These are phyloP conservation scores for Fusarium xyrophilum DNA, from an alignment of 2,329 filamentous ascomycete species.

Conservation along the genomic window DNA sequence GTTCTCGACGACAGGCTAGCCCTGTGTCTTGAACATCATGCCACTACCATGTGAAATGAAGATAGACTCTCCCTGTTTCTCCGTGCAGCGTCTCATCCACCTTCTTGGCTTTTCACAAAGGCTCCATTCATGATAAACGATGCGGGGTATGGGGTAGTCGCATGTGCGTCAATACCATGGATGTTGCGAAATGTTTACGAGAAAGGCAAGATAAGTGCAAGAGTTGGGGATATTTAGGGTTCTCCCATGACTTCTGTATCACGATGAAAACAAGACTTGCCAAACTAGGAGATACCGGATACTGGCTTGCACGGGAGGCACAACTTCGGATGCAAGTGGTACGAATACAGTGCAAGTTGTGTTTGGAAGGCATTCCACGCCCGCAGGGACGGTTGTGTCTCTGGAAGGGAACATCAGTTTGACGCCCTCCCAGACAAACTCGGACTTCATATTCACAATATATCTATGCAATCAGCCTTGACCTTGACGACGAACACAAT, in stretches of 20 bases:
- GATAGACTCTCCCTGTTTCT: not conserved
- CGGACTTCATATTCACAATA: not conserved
- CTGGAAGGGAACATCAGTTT: not conserved
- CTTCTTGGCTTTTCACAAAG: constrained; percentile 1
- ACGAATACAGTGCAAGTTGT: not conserved
- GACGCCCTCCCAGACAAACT: not conserved
- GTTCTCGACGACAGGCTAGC: not conserved
- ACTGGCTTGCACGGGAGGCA: not conserved
- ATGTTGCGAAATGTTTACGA: not conserved
- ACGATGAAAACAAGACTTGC: not conserved
- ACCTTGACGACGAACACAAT: not conserved
- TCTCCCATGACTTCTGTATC: not conserved
- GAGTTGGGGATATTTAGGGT: constrained; percentile 31
- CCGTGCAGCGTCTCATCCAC: constrained; percentile 22
- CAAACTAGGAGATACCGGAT: not conserved
- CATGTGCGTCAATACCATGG: not conserved
- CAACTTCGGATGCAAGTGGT: not conserved
- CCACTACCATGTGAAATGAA: constrained; percentile 1
- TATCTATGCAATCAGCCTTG: not conserved
- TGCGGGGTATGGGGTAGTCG: constrained; percentile 26
- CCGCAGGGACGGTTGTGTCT: not conserved
- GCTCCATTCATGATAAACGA: not conserved
- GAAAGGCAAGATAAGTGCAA: constrained; percentile 3
- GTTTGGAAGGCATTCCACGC: not conserved
- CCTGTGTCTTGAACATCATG: constrained; percentile 2